A percentile compares a stretch with the other conserved stretches of the same genome.
These are phyloP conservation scores for Komagataella populi DNA, from an alignment of 805 yeast genomes.

Conservation along the genomic window DNA sequence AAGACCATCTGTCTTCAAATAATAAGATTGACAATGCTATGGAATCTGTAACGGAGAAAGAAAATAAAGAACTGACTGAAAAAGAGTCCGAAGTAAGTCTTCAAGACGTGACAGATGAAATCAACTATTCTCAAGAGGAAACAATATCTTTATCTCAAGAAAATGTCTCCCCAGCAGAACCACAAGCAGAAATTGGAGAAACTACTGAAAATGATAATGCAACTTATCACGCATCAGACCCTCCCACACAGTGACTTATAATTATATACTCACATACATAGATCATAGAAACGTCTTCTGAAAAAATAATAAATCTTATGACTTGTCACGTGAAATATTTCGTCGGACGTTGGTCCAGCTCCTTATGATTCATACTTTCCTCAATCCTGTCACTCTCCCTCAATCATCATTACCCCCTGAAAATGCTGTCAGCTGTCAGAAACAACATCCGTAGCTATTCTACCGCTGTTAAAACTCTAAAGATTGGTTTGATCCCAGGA, in stretches of 20 bases:
- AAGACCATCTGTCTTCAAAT: background rate
- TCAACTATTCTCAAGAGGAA: background rate
- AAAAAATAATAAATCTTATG: too few relatives aligned
- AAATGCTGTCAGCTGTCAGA: conserved; percentile 13
- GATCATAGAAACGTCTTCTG: background rate
- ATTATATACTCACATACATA: background rate
- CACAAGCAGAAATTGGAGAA: background rate
- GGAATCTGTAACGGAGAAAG: background rate
- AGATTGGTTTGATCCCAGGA: conserved; percentile 81
- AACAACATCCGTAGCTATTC: conserved; percentile 11
- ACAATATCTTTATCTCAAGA: background rate
- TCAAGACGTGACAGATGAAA: background rate
- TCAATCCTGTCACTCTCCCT: background rate
- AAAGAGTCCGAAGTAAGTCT: background rate
- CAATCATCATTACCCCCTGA: background rate
- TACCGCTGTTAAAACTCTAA: conserved; percentile 30
- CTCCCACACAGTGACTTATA: background rate
- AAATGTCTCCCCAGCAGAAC: background rate
- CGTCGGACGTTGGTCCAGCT: background rate
- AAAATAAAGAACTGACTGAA: background rate
- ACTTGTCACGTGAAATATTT: background rate
- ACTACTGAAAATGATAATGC: background rate
- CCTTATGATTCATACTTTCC: background rate
- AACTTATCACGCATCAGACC: background rate
- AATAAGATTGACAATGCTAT: background rate